A percentile compares a stretch with the other conserved stretches of the same genome.
These are phyloP conservation scores for Deinandra increscens DNA, from an alignment of 129 eudicot genomes.

Conservation along the genomic window DNA sequence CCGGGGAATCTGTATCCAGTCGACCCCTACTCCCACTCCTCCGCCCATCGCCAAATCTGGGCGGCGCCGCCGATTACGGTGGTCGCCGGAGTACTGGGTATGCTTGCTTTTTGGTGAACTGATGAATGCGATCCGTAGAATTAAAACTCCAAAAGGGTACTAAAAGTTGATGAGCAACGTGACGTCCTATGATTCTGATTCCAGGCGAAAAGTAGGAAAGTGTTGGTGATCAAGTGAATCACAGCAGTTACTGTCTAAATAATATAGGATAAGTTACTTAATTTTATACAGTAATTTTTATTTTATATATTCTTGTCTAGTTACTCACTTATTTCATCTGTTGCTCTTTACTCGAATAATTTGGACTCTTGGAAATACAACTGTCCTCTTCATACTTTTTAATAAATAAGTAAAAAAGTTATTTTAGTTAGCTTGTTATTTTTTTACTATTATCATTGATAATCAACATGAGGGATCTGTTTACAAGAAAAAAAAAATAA, in stretches of 20 bases:
- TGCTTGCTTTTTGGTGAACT: slow-evolving; percentile 37
- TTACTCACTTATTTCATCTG: neutral
- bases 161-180: too few relatives aligned
- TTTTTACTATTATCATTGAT: too few relatives aligned
- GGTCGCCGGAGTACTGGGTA: slow-evolving; percentile 28
- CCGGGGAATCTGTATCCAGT: slow-evolving; percentile 77
- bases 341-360: neutral
- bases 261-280: neutral
- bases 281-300: neutral
- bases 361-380: neutral
- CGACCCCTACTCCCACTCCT: slow-evolving; percentile 30
- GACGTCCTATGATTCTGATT: slow-evolving; percentile 13
- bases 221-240: slow-evolving; percentile 15
- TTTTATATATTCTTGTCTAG: neutral
- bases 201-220: neutral
- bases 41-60: slow-evolving; percentile 26
- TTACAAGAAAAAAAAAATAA: too few relatives aligned
- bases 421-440: neutral
- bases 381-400: neutral
- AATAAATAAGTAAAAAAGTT: neutral
- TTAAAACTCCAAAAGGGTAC: too few relatives aligned
- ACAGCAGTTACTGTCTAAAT: slow-evolving; percentile 22
- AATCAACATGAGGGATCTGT: too few relatives aligned
- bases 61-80: slow-evolving; percentile 31
- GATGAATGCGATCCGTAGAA: neutral